Evolutionary conservation across 768 basidiomycete genomes (phyloP).

Genomic region (Termitomyces sp.): DNA sequence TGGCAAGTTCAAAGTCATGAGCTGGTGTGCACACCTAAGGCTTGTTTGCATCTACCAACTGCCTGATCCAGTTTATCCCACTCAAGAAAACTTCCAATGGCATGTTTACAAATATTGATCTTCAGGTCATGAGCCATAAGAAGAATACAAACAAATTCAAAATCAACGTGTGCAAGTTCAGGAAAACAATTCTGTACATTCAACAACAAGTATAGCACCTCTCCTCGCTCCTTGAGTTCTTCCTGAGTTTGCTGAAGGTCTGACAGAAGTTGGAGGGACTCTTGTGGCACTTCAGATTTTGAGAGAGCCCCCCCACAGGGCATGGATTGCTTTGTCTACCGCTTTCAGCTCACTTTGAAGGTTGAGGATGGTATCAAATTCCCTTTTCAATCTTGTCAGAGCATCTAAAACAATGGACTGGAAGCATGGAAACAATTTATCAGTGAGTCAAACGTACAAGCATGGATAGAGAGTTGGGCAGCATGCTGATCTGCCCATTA

Average conservation of each 20-base stretch:
- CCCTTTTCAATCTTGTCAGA: too few species aligned
- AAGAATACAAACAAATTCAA: constrained; percentile 30
- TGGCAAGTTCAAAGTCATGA: not conserved
- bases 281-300: too few species aligned
- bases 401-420: too few species aligned
- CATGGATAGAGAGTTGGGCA: too few species aligned
- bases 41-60: constrained; percentile 25
- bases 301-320: too few species aligned
- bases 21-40: constrained; percentile 28
- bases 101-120: constrained; percentile 34
- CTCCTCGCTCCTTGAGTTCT: constrained; percentile 22
- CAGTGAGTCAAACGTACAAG: too few species aligned
- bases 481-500: too few species aligned
- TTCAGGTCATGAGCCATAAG: constrained; percentile 37
- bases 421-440: too few species aligned
- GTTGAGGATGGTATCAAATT: too few species aligned
- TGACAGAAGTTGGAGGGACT: constrained; percentile 16
- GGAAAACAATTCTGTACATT: constrained; percentile 33
- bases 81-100: constrained; percentile 34
- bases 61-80: constrained; percentile 35
- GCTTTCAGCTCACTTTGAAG: too few species aligned
- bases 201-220: constrained; percentile 32
- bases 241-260: constrained; percentile 22
- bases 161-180: constrained; percentile 26
- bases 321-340: too few species aligned